Conservation (phyloP, 2,329 filamentous ascomycete species). For the Monosporascus ibericus region DNA sequence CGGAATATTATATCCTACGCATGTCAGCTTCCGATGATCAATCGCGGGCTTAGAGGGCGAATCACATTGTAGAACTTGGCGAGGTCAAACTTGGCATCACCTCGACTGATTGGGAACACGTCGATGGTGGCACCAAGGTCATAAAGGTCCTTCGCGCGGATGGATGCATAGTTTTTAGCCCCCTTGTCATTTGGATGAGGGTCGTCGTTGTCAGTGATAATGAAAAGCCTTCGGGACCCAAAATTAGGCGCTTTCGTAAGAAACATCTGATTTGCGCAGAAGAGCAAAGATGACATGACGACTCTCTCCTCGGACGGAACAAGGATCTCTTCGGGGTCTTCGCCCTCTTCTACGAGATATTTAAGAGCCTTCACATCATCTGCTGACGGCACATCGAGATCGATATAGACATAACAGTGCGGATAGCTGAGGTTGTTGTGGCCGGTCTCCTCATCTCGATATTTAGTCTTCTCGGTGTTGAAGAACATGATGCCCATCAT, state of each 20-base stretch:
- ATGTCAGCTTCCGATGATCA: constrained; percentile 14
- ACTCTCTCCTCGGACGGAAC: constrained; percentile 62
- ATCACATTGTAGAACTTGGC: constrained; percentile 85
- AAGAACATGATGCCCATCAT: constrained; percentile 96
- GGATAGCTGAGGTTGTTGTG: constrained; percentile 64
- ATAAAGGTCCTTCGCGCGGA: constrained; percentile 89
- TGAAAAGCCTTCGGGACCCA: constrained; percentile 83
- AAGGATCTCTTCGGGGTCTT: constrained; percentile 63
- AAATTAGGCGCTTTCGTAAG: constrained; percentile 94
- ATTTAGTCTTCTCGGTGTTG: constrained; percentile 79
- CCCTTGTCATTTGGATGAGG: constrained; percentile 71
- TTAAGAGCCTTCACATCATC: constrained; percentile 79
- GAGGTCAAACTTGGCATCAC: constrained; percentile 67
- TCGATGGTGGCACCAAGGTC: constrained; percentile 90
- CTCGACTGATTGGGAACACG: constrained; percentile 78
- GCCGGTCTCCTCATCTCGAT: constrained; percentile 58
- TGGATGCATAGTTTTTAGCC: constrained; percentile 68
- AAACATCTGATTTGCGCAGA: constrained; percentile 94
- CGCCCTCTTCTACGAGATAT: constrained; percentile 69
- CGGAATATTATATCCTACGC: constrained; percentile 83
- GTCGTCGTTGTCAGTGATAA: constrained; percentile 90
- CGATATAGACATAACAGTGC: constrained; percentile 85
- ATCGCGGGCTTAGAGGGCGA: not conserved
- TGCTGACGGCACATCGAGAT: constrained; percentile 82
- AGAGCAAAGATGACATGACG: constrained; percentile 83